These are phyloP conservation scores for Cutaneotrichosporon cavernicola DNA, from an alignment of 1,284 basidiomycete genomes.

Conservation along the genomic window DNA sequence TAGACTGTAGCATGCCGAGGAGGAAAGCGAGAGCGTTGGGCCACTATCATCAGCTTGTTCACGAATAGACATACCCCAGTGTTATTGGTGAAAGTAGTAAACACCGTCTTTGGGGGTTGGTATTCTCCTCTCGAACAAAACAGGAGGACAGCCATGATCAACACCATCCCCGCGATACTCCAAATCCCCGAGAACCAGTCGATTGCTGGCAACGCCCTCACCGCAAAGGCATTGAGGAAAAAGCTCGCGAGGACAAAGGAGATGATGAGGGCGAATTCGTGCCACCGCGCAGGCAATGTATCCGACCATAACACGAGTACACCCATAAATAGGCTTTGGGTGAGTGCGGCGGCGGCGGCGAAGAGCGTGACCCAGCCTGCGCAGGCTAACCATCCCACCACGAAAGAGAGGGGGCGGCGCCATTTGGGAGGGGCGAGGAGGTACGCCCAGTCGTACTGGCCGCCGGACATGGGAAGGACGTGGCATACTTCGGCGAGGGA, in stretches of 20 bases:
- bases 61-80: slow-evolving; percentile 9
- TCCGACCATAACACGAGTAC: slow-evolving; percentile 38
- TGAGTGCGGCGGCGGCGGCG: slow-evolving; percentile 31
- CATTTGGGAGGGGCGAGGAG: slow-evolving; percentile 20
- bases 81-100: slow-evolving; percentile 42
- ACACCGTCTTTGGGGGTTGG: slow-evolving; percentile 47
- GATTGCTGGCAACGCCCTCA: slow-evolving; percentile 16
- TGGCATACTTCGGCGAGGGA: slow-evolving; percentile 24
- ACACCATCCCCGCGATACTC: slow-evolving; percentile 41
- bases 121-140: slow-evolving; percentile 28
- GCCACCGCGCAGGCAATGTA: neutral
- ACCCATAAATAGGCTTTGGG: slow-evolving; percentile 23
- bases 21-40: slow-evolving; percentile 43
- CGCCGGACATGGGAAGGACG: slow-evolving; percentile 31
- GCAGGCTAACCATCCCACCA: slow-evolving; percentile 12
- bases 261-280: slow-evolving; percentile 17
- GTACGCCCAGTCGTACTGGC: slow-evolving; percentile 47
- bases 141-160: slow-evolving; percentile 39
- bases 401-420: slow-evolving; percentile 3
- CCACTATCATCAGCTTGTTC: slow-evolving; percentile 11
- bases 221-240: slow-evolving; percentile 19
- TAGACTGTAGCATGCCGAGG: slow-evolving; percentile 45
- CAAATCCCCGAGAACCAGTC: slow-evolving; percentile 32
- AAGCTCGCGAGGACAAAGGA: slow-evolving; percentile 10
- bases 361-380: slow-evolving; percentile 51